Conservation (phyloP, 352 stramenopile genomes). For the Phytophthora sansomeana region DNA sequence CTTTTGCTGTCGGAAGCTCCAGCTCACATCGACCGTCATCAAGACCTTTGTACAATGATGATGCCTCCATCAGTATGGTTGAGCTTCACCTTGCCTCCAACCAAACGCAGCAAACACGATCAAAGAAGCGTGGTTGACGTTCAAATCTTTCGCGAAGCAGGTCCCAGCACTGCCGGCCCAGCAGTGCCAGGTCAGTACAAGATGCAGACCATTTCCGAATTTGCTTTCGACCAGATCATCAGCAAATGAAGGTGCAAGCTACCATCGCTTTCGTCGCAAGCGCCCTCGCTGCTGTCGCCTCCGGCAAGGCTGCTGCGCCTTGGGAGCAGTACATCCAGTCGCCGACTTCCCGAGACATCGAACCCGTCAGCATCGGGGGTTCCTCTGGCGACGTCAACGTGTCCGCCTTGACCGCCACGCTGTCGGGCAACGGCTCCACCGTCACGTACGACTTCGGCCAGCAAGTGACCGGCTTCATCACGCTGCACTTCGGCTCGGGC, state of each 20-base stretch:
- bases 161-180: no score
- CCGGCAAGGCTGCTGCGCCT: constrained; percentile 7
- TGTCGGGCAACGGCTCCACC: no score
- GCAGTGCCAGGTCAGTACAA: no score
- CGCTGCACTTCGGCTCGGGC: no score
- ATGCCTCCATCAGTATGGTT: no score
- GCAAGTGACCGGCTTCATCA: no score
- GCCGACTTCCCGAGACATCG: constrained; percentile 27
- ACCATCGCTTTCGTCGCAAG: constrained; percentile 22
- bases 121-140: not conserved
- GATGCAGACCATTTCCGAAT: constrained; percentile 22
- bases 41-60: no score
- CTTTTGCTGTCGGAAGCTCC: no score
- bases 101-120: no score
- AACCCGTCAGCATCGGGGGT: constrained; percentile 22
- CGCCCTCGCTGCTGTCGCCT: constrained; percentile 10
- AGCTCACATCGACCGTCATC: no score
- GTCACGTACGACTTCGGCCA: no score
- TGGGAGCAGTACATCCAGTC: constrained; percentile 37
- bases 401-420: constrained; percentile 22
- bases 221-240: constrained; percentile 11
- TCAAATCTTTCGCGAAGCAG: not conserved
- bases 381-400: constrained; percentile 23
- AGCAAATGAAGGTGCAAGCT: constrained; percentile 27
- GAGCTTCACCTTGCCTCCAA: not conserved